Base-by-base conservation (phyloP, 352 stramenopile species). In the Phytophthora macrochlamydospora region DNA sequence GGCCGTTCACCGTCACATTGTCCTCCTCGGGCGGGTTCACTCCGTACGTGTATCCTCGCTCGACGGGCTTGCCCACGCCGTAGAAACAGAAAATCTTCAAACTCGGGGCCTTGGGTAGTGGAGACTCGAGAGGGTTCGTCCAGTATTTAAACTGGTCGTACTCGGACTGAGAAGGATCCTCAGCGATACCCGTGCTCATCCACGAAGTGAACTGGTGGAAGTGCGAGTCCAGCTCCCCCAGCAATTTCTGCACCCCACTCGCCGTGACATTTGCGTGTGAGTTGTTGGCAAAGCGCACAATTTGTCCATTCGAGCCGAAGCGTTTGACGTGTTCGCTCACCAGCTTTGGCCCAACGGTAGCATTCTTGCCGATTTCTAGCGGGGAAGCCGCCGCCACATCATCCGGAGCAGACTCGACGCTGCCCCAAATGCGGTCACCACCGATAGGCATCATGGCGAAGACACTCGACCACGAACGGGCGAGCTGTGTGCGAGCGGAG, bases 31-130 rank as follows among this genome's bases (percentile, higher is more conserved):
- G 60, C 2, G 73, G 67, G 55, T 90, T 93, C 9, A 55, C 57
- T 31, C 74, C 72, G 51, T 95, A 95, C 32, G 87, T 74, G 66
- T 97, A 97, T 57, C 81, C 83, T 38, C 89, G 86, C 60, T 96
- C 89, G 4, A 95, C 97, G 24, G 90, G 84, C 11, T 98, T 85
- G 52, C 93, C 93, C 13, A 97, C 80, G 48, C 96, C 96, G 76
- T 99, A 98, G 7, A 98, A 72, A 49, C 96, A 99, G 62, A 97
- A 98, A 14, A 98, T 78, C 57, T 97, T 98, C 65, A 98, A 79
- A 35, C 87, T 95, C 3, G 96, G 93, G 14, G 96, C 96, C 32
- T 88, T 69, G 5, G 96, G 96, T 11, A 99, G 76, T 35, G 87
- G 73, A 14, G 91, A 86, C 52, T 83, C 76, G 5, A 97, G 75